Evolutionary conservation across 2,329 filamentous ascomycete species (phyloP).

Genomic region (Trichoderma asperellum): DNA sequence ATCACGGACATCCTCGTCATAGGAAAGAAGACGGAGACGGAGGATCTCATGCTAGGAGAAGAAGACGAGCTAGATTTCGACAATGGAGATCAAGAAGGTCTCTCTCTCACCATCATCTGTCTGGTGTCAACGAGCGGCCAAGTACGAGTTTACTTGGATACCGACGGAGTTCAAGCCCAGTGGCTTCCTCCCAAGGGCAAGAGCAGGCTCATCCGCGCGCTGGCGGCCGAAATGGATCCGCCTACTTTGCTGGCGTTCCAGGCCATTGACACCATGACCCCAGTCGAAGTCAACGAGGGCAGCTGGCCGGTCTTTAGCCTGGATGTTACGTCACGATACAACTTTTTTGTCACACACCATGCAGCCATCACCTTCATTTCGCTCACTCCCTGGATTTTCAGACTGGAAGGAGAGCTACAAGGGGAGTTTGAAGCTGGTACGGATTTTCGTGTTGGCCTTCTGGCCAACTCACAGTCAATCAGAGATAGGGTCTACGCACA

Average conservation of each 20-base stretch:
- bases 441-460: constrained; percentile 64
- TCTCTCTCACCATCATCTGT: constrained; percentile 64
- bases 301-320: constrained; percentile 66
- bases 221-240: constrained; percentile 44
- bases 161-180: constrained; percentile 66
- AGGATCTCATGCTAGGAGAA: constrained; percentile 66
- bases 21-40: constrained; percentile 63
- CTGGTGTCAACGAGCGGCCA: constrained; percentile 64
- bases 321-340: constrained; percentile 65
- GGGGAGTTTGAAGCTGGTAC: constrained; percentile 60
- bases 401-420: constrained; percentile 63
- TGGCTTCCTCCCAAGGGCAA: constrained; percentile 65
- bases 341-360: constrained; percentile 65
- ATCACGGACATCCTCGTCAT: constrained; percentile 66
- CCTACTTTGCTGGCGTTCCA: constrained; percentile 64
- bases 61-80: constrained; percentile 64
- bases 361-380: constrained; percentile 64
- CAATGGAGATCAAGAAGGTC: constrained; percentile 60
- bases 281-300: constrained; percentile 58
- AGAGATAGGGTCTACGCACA: constrained; percentile 63
- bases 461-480: constrained; percentile 62
- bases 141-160: constrained; percentile 63
- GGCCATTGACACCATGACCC: constrained; percentile 62
- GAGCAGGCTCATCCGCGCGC: constrained; percentile 48
- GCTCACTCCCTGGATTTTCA: constrained; percentile 65